These are phyloP conservation scores for Paspalum vaginatum DNA, from an alignment of 176 grass and related monocot genomes.

Conservation along the genomic window DNA sequence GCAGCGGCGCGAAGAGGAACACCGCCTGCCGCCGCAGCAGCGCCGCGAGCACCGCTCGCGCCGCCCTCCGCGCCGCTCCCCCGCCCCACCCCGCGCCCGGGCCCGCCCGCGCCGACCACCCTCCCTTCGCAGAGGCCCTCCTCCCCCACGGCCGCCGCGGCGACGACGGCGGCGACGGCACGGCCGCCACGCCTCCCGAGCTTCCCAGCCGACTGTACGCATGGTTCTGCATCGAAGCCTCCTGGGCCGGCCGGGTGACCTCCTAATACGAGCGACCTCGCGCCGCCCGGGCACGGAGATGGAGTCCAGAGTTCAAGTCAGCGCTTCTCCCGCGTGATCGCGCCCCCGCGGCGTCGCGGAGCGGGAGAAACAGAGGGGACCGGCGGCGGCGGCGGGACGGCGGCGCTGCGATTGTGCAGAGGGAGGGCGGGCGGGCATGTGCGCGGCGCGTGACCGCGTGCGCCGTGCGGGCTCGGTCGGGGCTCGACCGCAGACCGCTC, in stretches of 20 bases:
- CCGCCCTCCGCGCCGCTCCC: slow-evolving; percentile 46
- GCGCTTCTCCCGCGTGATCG: slow-evolving; percentile 36
- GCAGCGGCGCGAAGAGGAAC: slow-evolving; percentile 94
- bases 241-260: slow-evolving; percentile 11
- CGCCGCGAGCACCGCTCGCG: slow-evolving; percentile 56
- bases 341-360: background rate
- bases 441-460: slow-evolving; percentile 40
- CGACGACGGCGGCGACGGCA: slow-evolving; percentile 71
- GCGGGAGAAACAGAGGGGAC: background rate
- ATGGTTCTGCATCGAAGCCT: slow-evolving; percentile 62
- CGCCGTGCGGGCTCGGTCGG: slow-evolving; percentile 19
- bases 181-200: slow-evolving; percentile 39
- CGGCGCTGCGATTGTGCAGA: slow-evolving; percentile 9
- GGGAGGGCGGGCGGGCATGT: slow-evolving; percentile 4
- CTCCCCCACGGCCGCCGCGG: slow-evolving; percentile 67
- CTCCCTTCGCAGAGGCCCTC: slow-evolving; percentile 45
- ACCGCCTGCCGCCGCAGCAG: slow-evolving; percentile 89
- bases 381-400: background rate
- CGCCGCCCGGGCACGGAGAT: slow-evolving; percentile 3
- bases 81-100: slow-evolving; percentile 17
- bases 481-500: background rate
- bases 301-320: slow-evolving; percentile 19
- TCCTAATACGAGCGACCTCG: background rate
- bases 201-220: slow-evolving; percentile 73
- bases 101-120: background rate